Conservation (phyloP, 768 basidiomycete genomes). For the Tricholomella constricta region DNA sequence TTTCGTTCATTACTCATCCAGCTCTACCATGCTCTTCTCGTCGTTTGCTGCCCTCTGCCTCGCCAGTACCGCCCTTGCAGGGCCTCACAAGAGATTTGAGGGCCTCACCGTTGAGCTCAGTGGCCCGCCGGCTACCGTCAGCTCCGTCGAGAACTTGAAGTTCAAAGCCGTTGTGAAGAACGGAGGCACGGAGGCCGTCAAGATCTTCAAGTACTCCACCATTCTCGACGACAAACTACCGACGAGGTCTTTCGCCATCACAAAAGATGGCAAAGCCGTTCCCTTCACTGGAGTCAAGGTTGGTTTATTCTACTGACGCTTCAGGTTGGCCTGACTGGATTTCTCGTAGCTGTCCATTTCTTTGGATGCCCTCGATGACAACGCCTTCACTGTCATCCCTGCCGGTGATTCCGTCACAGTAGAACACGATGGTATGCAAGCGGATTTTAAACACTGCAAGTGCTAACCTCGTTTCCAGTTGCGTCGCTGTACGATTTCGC, state of each 20-base stretch:
- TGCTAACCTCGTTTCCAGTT: conserved; percentile 26
- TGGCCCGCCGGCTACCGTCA: conserved; percentile 29
- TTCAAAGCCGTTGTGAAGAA: conserved; percentile 45
- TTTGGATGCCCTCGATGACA: conserved; percentile 38
- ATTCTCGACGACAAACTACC: conserved; percentile 45
- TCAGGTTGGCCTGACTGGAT: not conserved
- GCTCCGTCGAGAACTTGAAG: conserved; percentile 40
- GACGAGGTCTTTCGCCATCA: conserved; percentile 45
- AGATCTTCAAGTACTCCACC: conserved; percentile 48
- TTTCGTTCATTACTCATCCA: too few relatives aligned
- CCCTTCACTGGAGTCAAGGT: conserved; percentile 48
- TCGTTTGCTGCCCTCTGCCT: conserved; percentile 30
- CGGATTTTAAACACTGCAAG: too few relatives aligned
- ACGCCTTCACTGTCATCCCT: conserved; percentile 39
- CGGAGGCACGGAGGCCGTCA: conserved; percentile 38
- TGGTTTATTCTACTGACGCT: not conserved
- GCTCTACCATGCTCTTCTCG: conserved; percentile 28
- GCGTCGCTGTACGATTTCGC: conserved; percentile 45
- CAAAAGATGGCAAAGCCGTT: conserved; percentile 38
- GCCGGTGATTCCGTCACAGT: conserved; percentile 43
- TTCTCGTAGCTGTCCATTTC: conserved; percentile 36
- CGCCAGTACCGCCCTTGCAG: conserved; percentile 29
- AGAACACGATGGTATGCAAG: conserved; percentile 36
- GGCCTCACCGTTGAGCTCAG: conserved; percentile 33
- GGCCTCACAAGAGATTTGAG: conserved; percentile 33